Percentiles rank a stretch among this genome's conserved stretches.
These are phyloP conservation scores for Rhizopogon vinicolor DNA, from an alignment of 768 basidiomycete genomes.

Conservation along the genomic window DNA sequence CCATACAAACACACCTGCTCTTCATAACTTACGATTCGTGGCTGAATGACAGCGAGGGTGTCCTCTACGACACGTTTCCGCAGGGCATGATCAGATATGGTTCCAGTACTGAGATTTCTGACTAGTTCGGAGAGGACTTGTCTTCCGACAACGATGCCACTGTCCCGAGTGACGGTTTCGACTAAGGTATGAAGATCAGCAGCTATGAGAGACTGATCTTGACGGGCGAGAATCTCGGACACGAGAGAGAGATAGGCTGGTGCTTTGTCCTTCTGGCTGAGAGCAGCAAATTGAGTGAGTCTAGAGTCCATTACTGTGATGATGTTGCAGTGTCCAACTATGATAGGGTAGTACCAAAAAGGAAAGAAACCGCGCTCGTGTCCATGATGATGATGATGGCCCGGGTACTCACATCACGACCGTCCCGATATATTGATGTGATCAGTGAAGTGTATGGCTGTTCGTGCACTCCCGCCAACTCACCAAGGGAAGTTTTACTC, in stretches of 20 bases:
- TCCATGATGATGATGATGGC: no score
- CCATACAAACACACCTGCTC: slow-evolving; percentile 67
- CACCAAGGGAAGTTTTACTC: background rate
- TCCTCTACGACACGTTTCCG: slow-evolving; percentile 74
- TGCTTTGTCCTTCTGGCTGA: slow-evolving; percentile 83
- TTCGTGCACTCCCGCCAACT: no score
- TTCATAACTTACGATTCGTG: slow-evolving; percentile 86
- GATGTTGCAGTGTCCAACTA: background rate
- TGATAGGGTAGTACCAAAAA: background rate
- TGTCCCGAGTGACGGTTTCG: slow-evolving; percentile 73
- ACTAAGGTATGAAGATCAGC: slow-evolving; percentile 67
- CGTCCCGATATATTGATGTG: background rate
- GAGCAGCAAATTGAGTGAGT: slow-evolving; percentile 55
- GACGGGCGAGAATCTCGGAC: slow-evolving; percentile 54
- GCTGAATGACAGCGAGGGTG: slow-evolving; percentile 65
- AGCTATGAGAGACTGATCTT: slow-evolving; percentile 39
- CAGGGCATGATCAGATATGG: slow-evolving; percentile 47
- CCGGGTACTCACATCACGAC: background rate
- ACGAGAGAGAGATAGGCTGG: slow-evolving; percentile 69
- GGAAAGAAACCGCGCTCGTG: slow-evolving; percentile 1
- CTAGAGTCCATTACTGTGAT: slow-evolving; percentile 52
- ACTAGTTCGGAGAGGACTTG: slow-evolving; percentile 86
- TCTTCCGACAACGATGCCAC: slow-evolving; percentile 84
- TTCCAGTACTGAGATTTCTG: slow-evolving; percentile 54
- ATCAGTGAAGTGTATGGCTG: background rate